These are phyloP conservation scores for Penicillium dipodomyicola DNA, from an alignment of 495 filamentous ascomycete genomes.

Conservation along the genomic window DNA sequence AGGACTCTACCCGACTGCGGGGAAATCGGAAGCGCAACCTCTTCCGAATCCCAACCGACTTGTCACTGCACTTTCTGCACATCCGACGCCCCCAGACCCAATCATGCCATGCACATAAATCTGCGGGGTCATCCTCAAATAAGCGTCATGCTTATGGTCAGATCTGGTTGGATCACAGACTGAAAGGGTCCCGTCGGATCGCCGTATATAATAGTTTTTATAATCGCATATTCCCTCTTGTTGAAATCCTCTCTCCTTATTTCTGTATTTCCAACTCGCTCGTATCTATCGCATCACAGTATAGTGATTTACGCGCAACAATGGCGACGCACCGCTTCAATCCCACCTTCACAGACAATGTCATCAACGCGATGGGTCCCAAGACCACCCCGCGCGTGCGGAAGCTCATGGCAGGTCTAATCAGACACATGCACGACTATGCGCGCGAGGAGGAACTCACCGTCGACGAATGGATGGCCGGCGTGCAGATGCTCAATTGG, in stretches of 20 bases:
- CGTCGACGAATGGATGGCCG: conserved; percentile 48
- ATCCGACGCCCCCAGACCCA: conserved; percentile 20
- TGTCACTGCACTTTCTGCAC: neutral
- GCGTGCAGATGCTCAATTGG: conserved; percentile 61
- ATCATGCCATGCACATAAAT: conserved; percentile 18
- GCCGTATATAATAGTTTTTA: conserved; percentile 8
- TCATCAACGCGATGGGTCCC: conserved; percentile 69
- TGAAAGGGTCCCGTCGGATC: conserved; percentile 18
- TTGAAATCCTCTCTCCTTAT: neutral
- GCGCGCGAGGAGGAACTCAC: conserved; percentile 51
- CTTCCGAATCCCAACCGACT: conserved; percentile 18
- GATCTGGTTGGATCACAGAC: conserved; percentile 1
- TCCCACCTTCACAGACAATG: conserved; percentile 63
- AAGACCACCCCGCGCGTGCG: conserved; percentile 57
- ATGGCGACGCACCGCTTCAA: conserved; percentile 49
- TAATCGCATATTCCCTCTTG: neutral
- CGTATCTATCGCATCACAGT: neutral
- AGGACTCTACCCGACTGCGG: conserved; percentile 14
- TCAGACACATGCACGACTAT: conserved; percentile 48
- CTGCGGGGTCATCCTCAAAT: conserved; percentile 29
- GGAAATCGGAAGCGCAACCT: conserved; percentile 21
- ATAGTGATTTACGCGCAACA: conserved; percentile 10
- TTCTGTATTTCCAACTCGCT: neutral
- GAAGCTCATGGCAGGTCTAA: conserved; percentile 42
- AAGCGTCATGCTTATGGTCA: conserved; percentile 25